Conservation (phyloP, 2,329 filamentous ascomycete species). For the Neodidymelliopsis sp. region DNA sequence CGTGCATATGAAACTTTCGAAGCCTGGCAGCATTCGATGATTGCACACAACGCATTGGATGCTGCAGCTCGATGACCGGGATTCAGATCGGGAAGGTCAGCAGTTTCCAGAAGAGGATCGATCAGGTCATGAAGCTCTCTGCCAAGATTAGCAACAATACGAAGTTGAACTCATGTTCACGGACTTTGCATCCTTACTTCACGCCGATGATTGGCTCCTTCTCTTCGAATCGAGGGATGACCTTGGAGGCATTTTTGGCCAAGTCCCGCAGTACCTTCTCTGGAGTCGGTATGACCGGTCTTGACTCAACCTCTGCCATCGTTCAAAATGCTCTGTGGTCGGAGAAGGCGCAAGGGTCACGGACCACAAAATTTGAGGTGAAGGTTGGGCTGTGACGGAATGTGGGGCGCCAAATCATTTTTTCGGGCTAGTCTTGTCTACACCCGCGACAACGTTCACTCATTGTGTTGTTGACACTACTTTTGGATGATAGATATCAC, state of each 20-base stretch:
- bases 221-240: conserved; percentile 35
- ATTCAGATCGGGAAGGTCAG: conserved; percentile 39
- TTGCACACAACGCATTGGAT: conserved; percentile 56
- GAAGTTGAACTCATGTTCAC: conserved; percentile 35
- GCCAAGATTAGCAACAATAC: conserved; percentile 28
- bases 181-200: conserved; percentile 50
- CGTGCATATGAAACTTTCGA: conserved; percentile 37
- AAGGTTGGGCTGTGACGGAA: conserved; percentile 7
- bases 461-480: too few species aligned
- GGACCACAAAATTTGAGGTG: conserved; percentile 13
- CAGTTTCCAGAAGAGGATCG: conserved; percentile 43
- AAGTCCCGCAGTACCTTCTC: conserved; percentile 39
- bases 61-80: conserved; percentile 55
- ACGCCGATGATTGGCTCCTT: conserved; percentile 36
- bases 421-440: too few species aligned
- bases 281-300: conserved; percentile 25
- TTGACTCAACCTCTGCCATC: conserved; percentile 9
- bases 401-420: conserved; percentile 12
- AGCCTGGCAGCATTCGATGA: conserved; percentile 51
- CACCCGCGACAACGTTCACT: too few species aligned
- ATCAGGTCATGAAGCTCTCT: conserved; percentile 41
- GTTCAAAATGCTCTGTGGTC: not conserved
- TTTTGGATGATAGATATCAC: too few species aligned
- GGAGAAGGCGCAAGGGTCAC: conserved; percentile 10
- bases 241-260: conserved; percentile 34